A percentile compares a stretch with the other conserved stretches of the same genome.
phyloP scores from a whole-genome alignment of 2,329 filamentous ascomycete genomes.

The Coniochaeta hoffmannii region DNA sequence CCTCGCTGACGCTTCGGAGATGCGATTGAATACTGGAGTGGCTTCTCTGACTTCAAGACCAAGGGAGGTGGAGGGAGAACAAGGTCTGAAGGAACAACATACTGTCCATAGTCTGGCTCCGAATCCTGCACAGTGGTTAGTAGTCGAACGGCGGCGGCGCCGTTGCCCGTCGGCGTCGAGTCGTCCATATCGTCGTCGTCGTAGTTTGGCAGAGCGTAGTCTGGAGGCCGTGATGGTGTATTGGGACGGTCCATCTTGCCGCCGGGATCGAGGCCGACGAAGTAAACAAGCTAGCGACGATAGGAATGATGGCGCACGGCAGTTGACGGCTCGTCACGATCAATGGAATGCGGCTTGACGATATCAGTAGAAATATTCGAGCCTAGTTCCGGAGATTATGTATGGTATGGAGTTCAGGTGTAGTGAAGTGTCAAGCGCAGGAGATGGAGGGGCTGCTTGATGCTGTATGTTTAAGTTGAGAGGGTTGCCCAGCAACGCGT shows the following conservation, averaged over 20 bases:
- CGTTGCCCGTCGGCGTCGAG: constrained; percentile 35
- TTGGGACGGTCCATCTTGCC: constrained; percentile 41
- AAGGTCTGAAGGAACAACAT: constrained; percentile 43
- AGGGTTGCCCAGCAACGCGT: background rate
- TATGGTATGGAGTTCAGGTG: background rate
- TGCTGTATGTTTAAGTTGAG: background rate
- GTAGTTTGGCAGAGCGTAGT: constrained; percentile 50
- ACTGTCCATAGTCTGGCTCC: constrained; percentile 39
- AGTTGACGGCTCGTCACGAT: background rate
- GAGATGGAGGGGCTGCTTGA: background rate
- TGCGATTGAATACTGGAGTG: background rate
- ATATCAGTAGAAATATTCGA: background rate
- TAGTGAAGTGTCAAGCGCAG: background rate
- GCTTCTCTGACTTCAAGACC: constrained; percentile 10
- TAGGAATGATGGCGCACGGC: background rate
- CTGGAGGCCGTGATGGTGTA: constrained; percentile 45
- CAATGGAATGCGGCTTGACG: background rate
- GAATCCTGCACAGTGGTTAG: constrained; percentile 56
- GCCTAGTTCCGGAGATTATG: background rate
- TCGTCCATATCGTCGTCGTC: constrained; percentile 49
- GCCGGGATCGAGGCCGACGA: background rate
- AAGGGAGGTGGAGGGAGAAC: constrained; percentile 12
- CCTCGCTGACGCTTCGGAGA: constrained; percentile 2
- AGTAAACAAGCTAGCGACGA: background rate
- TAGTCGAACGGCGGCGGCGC: constrained; percentile 46